Evolutionary conservation across 352 stramenopile genomes (phyloP).

Genomic region (Globisporangium perplexum): DNA sequence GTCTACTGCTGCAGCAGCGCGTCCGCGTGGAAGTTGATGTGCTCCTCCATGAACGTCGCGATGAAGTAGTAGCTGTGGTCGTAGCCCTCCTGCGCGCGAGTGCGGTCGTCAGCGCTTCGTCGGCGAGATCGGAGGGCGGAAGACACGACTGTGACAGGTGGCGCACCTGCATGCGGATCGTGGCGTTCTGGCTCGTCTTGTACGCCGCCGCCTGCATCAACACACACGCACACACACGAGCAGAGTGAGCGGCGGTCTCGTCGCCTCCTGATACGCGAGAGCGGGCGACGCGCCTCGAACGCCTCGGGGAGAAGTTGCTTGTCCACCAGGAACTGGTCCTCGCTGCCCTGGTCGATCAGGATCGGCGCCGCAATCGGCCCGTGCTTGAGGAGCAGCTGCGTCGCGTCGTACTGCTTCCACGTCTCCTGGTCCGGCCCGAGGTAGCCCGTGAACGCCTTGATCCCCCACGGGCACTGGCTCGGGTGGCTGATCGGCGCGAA

Average conservation of each 20-base stretch:
- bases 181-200: constrained; percentile 76
- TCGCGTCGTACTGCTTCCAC: constrained; percentile 92
- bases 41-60: constrained; percentile 93
- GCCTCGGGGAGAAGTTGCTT: constrained; percentile 90
- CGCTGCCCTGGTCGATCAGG: constrained; percentile 87
- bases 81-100: constrained; percentile 80
- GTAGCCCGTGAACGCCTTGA: constrained; percentile 98
- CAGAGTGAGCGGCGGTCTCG: background rate
- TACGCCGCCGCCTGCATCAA: constrained; percentile 52
- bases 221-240: background rate
- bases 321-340: constrained; percentile 85
- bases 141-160: background rate
- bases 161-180: constrained; percentile 62
- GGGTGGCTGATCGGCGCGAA: constrained; percentile 97
- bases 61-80: constrained; percentile 99
- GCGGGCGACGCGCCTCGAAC: constrained; percentile 46
- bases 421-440: constrained; percentile 87
- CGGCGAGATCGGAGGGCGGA: background rate
- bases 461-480: constrained; percentile 95
- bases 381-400: constrained; percentile 75
- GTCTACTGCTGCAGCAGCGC: constrained; percentile 51
- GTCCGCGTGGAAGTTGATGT: constrained; percentile 93
- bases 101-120: background rate
- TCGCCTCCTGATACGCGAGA: background rate
- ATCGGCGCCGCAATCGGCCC: constrained; percentile 67